A percentile compares a stretch with the other conserved stretches of the same genome.
Evolutionary conservation across 2,329 filamentous ascomycete species (phyloP).

Genomic region (Bretziella fagacearum): DNA sequence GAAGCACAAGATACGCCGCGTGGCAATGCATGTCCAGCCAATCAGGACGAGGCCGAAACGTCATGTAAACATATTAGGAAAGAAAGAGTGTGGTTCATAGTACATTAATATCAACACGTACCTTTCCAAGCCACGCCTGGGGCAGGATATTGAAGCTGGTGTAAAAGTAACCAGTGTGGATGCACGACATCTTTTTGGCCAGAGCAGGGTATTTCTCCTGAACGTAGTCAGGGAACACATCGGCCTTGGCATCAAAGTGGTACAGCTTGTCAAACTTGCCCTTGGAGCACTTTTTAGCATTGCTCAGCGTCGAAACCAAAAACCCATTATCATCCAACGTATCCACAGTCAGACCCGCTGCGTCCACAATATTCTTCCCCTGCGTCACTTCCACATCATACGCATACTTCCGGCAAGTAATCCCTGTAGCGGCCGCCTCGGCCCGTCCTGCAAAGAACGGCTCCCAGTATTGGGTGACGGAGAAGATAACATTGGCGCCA

Average conservation of each 20-base stretch:
- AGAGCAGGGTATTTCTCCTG: slow-evolving; percentile 26
- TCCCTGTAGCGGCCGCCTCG: slow-evolving; percentile 23
- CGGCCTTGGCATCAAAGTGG: slow-evolving; percentile 36
- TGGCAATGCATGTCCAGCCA: too few relatives aligned
- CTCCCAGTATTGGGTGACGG: slow-evolving; percentile 39
- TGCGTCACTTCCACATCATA: slow-evolving; percentile 33
- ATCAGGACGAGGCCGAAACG: too few relatives aligned
- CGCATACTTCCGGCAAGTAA: slow-evolving; percentile 27
- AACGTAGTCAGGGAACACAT: slow-evolving; percentile 31
- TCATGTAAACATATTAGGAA: too few relatives aligned
- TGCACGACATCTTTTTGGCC: slow-evolving; percentile 33
- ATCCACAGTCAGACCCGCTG: slow-evolving; percentile 27
- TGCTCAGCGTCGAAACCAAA: slow-evolving; percentile 33
- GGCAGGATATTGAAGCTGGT: slow-evolving; percentile 32
- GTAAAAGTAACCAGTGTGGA: slow-evolving; percentile 33
- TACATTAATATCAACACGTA: too few relatives aligned
- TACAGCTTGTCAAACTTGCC: slow-evolving; percentile 33
- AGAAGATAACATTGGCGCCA: slow-evolving; percentile 35
- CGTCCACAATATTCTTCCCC: slow-evolving; percentile 38
- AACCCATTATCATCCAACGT: slow-evolving; percentile 31
- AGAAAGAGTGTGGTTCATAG: too few relatives aligned
- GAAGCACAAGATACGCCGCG: too few relatives aligned
- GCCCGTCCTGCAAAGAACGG: slow-evolving; percentile 29
- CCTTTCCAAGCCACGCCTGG: slow-evolving; percentile 30
- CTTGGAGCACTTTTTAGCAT: slow-evolving; percentile 29